Evolutionary conservation across 1,284 basidiomycete species (phyloP), one percentile per base, ranked within the genome.

Genomic region (Puccinia horiana): DNA sequence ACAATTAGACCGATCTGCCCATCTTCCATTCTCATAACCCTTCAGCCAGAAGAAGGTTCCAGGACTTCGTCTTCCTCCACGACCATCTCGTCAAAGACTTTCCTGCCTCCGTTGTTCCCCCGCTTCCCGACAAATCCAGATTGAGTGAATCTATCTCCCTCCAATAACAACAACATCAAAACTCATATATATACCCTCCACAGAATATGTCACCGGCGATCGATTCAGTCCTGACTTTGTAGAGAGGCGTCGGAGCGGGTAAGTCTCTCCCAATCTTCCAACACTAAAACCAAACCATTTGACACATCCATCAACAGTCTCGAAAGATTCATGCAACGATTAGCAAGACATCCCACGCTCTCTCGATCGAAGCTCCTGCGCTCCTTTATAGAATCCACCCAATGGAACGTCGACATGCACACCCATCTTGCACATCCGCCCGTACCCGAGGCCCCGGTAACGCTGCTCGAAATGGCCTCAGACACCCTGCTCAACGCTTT

Each of bases 331-430:
- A 88, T 98, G 47, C 92, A 96, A 87, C 92, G 96, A 56, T 88
- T 99, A 83, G 90, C 93, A 63, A 91, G 94, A 52, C 97, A 99
- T 88, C 96, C 97, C 14, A 97, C 93, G 0, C 89, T 99, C n/a
- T 95, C 97, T 86, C 90, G 96, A 61, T 94, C 93, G 83, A 93
- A 93, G 23, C 90, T 98, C 26, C 90, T 97, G 29, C 91, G 93
- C 32, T 93, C 93, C 70, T 99, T 99, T 88, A 92, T 99, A 81
- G 94, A 95, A 86, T 97, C 95, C 16, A 93, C 93, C 56, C 96
- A 99, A 94, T 99, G 96, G 96, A 92, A 94, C 85, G 94, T 97
- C n/a, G 91, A 92, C 85, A 97, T 96, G 93, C 94, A 97, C 87
- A 93, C 94, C 86, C 94, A 96, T 85, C 89, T 94, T 76, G 93